Conservation (phyloP, 345 rosid genomes). For the Chamaenerion angustifolium region DNA sequence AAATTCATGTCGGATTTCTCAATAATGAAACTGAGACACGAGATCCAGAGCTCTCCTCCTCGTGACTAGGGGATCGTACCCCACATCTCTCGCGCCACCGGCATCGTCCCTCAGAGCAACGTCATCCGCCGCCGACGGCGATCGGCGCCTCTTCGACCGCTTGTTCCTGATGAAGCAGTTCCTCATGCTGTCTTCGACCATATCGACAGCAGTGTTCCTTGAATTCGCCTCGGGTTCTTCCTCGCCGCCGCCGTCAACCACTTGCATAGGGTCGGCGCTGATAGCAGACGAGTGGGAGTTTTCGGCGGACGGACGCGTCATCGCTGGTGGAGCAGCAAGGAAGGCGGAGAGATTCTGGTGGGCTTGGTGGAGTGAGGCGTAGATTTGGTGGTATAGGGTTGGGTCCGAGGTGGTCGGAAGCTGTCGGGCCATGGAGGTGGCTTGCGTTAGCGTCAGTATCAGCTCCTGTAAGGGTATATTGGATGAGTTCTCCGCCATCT, state of each 20-base stretch:
- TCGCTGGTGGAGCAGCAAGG: slow-evolving; percentile 23
- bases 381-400: slow-evolving; percentile 32
- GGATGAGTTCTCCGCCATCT: background rate
- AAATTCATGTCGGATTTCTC: slow-evolving; percentile 3
- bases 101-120: slow-evolving; percentile 37
- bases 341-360: slow-evolving; percentile 47
- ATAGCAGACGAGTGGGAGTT: slow-evolving; percentile 17
- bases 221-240: slow-evolving; percentile 22
- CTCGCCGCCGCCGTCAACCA: slow-evolving; percentile 38
- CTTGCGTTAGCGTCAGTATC: slow-evolving; percentile 47
- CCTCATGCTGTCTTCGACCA: slow-evolving; percentile 62
- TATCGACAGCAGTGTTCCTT: slow-evolving; percentile 20
- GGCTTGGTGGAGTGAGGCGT: slow-evolving; percentile 44
- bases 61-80: slow-evolving; percentile 34
- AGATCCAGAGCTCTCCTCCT: slow-evolving; percentile 64
- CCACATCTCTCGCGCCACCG: no score
- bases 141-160: slow-evolving; percentile 59
- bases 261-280: slow-evolving; percentile 54
- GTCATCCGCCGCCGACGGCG: slow-evolving; percentile 42
- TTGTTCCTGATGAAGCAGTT: slow-evolving; percentile 69
- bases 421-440: slow-evolving; percentile 21
- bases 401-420: slow-evolving; percentile 17
- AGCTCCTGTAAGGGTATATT: slow-evolving; percentile 24
- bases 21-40: slow-evolving; percentile 66
- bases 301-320: slow-evolving; percentile 10